Evolutionary conservation across 495 filamentous ascomycete genomes (phyloP), one percentile per base, ranked within the genome.

Genomic region (Aspergillus sclerotioniger): DNA sequence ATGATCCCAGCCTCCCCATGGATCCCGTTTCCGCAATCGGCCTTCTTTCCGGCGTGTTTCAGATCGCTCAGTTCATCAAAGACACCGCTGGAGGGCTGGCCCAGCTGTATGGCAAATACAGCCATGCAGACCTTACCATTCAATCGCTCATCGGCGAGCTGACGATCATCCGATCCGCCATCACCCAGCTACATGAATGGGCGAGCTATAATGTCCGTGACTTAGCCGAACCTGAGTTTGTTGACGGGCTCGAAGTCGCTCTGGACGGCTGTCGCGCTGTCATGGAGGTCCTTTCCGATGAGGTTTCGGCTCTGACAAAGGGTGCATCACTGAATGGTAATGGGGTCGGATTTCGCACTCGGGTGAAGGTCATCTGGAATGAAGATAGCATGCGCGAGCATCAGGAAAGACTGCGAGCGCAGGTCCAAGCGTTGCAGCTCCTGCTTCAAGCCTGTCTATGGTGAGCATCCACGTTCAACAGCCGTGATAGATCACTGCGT

Each of bases 361-460:
- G 66, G 5, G 63, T 67, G 33, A 70, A 63, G 59, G 58, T 71
- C 5, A 58, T 69, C 8, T 80, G 78, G 76, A 79, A 72, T 45
- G 76, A 78, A 50, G 71, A 72, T n/a, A 62, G 58, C 7, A 78
- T 80, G 70, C 67, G 61, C 54, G 71, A 61, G 13, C 74, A 78
- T 51, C 65, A 74, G 53, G 67, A 71, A n/a, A 71, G 69, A 41
- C 54, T 81, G 19, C 70, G 64, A 10, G 64, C 68, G 17, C 76
- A 81, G 46, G 66, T 76, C 16, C 58, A 66, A 39, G 78, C 78
- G 8, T 59, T 80, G 21, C 76, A 79, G 51, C 58, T 80, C 13
- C 53, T 80, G 48, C 61, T 80, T 9, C 70, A 76, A 49, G 76
- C 74, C n/a, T 72, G 67, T 46, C 70, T 75, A 61, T 78, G 76